Evolutionary conservation across 495 filamentous ascomycete species (phyloP), one percentile per base, ranked within the genome.

Genomic region (Lophium mytilinum): DNA sequence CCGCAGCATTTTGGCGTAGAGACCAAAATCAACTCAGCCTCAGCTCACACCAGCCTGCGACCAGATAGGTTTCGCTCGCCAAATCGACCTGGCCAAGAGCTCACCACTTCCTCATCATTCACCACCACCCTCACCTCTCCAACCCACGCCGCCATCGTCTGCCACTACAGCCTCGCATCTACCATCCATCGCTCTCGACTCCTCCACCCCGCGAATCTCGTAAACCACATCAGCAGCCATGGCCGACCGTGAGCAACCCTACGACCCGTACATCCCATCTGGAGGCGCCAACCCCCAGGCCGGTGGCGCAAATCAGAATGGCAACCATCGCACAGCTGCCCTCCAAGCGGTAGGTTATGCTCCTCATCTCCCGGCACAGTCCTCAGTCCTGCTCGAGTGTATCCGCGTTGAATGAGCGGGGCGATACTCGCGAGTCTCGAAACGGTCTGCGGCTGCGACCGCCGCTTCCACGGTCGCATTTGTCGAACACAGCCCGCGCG

Each of bases 201-300:
- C 58, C 37, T 45, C 42, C 49, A 15, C 40, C 50, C 43, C 50
- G 10, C 43, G 46, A 46, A n/a, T 52, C 52, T 15, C 37, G 5
- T 12, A 36, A 40, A 24, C 36, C 30, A 45, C 15, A 58, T 40
- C 55, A 46, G 50, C 45, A 65, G 53, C 66, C 71, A 80, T 89
- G 86, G 78, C 85, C 72, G 81, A 82, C 68, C 79, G 80, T 66
- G 83, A 89, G 63, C 81, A 79, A 68, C 89, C 89, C 53, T 95
- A 95, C 72, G 90, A 95, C 70, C 90, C 90, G 43, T 95, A 94
- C 75, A 92, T 93, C 68, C 90, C 90, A 60, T 80, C 80, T 60
- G 83, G 80, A 24, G 52, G 52, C 50, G 56, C 45, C 45, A 72
- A 71, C 57, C 72, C 69, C 49, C 68, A 71, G 47, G 74, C 72